phyloP scores from a whole-genome alignment of 2,329 filamentous ascomycete species.

The Taxawa tesnikishii region DNA sequence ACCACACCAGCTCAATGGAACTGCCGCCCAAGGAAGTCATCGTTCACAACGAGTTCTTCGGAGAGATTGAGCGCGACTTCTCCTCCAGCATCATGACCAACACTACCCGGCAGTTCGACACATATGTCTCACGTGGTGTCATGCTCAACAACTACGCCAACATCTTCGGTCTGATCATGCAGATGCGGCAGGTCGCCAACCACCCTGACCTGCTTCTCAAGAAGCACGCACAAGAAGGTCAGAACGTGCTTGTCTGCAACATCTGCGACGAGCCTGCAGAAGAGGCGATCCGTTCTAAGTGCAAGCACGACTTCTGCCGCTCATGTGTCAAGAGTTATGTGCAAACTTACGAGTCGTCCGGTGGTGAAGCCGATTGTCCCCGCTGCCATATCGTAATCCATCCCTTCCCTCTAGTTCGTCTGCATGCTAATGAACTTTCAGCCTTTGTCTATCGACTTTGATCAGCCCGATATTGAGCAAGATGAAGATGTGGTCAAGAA shows the following conservation, averaged over 20 bases:
- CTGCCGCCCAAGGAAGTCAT: constrained; percentile 88
- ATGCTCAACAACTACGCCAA: constrained; percentile 96
- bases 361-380: constrained; percentile 61
- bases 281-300: constrained; percentile 82
- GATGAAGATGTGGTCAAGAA: constrained; percentile 82
- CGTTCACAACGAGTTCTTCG: constrained; percentile 91
- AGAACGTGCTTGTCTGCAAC: constrained; percentile 82
- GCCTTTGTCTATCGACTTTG: constrained; percentile 78
- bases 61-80: constrained; percentile 91
- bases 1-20: constrained; percentile 91
- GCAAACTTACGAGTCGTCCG: constrained; percentile 56
- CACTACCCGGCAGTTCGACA: constrained; percentile 79
- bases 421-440: too few species aligned
- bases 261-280: constrained; percentile 96
- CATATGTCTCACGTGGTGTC: constrained; percentile 87
- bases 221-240: constrained; percentile 72
- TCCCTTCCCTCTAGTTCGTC: too few species aligned
- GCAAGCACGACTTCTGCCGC: constrained; percentile 86
- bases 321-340: constrained; percentile 72
- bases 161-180: constrained; percentile 97
- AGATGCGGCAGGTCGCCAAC: constrained; percentile 96
- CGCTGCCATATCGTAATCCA: constrained; percentile 90
- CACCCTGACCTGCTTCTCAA: constrained; percentile 90
- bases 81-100: constrained; percentile 93
- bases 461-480: constrained; percentile 91